A percentile compares a stretch with the other conserved stretches of the same genome.
Evolutionary conservation across 257 asterid genomes (phyloP).

Genomic region (Catharanthus roseus): DNA sequence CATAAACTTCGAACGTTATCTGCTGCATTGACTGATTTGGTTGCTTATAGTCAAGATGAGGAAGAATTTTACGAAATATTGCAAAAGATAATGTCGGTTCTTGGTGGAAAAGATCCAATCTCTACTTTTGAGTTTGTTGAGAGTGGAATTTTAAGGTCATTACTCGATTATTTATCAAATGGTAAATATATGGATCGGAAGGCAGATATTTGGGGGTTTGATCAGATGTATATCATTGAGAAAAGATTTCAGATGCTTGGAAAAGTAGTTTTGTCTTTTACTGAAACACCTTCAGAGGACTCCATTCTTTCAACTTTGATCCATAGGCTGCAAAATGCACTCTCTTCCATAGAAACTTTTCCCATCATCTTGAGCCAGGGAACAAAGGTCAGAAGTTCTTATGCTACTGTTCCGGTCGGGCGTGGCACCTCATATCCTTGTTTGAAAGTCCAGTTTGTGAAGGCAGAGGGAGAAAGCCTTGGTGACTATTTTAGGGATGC

Average conservation of each 20-base stretch:
- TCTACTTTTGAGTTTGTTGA: conserved; percentile 95
- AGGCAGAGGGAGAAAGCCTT: conserved; percentile 55
- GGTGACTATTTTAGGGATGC: conserved; percentile 45
- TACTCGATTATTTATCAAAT: conserved; percentile 56
- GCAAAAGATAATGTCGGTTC: conserved; percentile 56
- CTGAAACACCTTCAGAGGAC: conserved; percentile 35
- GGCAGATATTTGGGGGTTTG: conserved; percentile 20
- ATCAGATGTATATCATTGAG: conserved; percentile 31
- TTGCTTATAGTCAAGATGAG: conserved; percentile 41
- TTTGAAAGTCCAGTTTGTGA: conserved; percentile 71
- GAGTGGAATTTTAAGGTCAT: conserved; percentile 77
- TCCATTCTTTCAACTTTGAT: conserved; percentile 41
- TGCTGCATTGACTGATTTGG: conserved; percentile 36
- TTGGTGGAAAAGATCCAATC: conserved; percentile 58
- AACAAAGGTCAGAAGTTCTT: conserved; percentile 50
- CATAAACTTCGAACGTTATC: conserved; percentile 67
- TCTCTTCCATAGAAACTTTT: conserved; percentile 72
- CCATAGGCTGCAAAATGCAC: conserved; percentile 63
- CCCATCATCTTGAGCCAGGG: conserved; percentile 60
- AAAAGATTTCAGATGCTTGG: conserved; percentile 77
- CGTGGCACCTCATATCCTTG: conserved; percentile 64
- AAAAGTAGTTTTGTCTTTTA: conserved; percentile 41
- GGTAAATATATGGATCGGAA: conserved; percentile 37
- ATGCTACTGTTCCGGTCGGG: conserved; percentile 70
- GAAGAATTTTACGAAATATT: conserved; percentile 49